A percentile compares a stretch with the other conserved stretches of the same genome.
phyloP scores from a whole-genome alignment of 371 early-diverging fungal species.

The Mucor irregularis region DNA sequence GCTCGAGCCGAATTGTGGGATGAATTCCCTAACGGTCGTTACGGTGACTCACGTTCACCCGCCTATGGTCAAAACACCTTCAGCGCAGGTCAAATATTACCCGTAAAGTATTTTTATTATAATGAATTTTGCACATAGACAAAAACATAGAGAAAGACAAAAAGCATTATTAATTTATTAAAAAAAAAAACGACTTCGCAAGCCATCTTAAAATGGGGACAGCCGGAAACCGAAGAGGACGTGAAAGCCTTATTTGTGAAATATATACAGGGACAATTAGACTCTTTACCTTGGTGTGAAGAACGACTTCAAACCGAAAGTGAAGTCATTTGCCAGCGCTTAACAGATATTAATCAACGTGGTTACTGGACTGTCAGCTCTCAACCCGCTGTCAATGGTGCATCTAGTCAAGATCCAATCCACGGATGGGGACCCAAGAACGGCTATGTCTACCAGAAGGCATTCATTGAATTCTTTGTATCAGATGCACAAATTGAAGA shows the following conservation, averaged over 20 bases:
- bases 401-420: conserved; percentile 66
- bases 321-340: conserved; percentile 63
- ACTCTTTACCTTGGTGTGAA: conserved; percentile 90
- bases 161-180: background rate
- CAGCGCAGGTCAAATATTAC: conserved; percentile 70
- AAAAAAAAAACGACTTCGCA: conserved; percentile 12
- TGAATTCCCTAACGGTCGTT: conserved; percentile 97
- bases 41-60: conserved; percentile 93
- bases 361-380: conserved; percentile 92
- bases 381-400: conserved; percentile 95
- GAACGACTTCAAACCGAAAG: conserved; percentile 78
- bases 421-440: conserved; percentile 96
- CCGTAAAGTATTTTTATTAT: conserved; percentile 29
- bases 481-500: conserved; percentile 44
- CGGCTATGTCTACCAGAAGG: conserved; percentile 95
- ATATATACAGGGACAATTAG: conserved; percentile 73
- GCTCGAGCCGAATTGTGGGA: conserved; percentile 79
- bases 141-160: background rate
- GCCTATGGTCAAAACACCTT: conserved; percentile 59
- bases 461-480: conserved; percentile 81
- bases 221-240: conserved; percentile 64
- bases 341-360: conserved; percentile 64
- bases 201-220: conserved; percentile 68
- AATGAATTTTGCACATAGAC: background rate
- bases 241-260: conserved; percentile 70